Conservation (phyloP, 139 green algal species). For the Chlamydomonas sp. region DNA sequence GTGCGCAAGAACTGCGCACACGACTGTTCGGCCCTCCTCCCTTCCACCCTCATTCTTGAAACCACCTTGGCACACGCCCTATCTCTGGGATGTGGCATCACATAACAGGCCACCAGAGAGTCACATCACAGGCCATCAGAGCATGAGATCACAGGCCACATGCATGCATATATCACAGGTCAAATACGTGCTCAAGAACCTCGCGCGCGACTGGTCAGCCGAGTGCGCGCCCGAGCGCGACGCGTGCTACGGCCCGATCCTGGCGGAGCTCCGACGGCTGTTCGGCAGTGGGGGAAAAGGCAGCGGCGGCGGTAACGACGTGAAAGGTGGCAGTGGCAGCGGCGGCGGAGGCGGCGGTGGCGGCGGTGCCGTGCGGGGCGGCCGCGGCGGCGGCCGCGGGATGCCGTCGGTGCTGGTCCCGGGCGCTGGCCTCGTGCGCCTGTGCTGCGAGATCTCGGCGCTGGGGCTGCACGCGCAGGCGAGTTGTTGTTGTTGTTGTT, state of each 20-base stretch:
- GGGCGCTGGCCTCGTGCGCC: constrained; percentile 75
- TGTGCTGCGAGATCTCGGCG: constrained; percentile 64
- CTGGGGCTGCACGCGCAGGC: constrained; percentile 45
- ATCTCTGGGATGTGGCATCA: neutral
- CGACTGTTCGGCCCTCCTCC: too few relatives aligned
- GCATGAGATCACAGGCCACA: neutral
- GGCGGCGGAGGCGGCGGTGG: neutral
- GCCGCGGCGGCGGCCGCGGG: too few relatives aligned
- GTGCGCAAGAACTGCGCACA: neutral
- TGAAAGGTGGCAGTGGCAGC: neutral
- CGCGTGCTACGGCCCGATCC: constrained; percentile 63
- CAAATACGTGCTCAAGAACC: constrained; percentile 88
- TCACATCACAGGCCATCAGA: neutral
- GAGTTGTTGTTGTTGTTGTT: too few relatives aligned
- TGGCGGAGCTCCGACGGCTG: constrained; percentile 35
- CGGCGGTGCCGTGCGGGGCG: neutral
- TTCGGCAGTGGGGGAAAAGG: constrained; percentile 21
- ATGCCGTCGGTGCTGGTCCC: constrained; percentile 72
- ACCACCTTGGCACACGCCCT: too few relatives aligned
- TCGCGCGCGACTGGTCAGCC: constrained; percentile 75
- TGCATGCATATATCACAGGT: constrained; percentile 26
- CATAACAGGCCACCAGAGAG: neutral
- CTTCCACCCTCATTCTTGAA: too few relatives aligned
- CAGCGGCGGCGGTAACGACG: neutral
- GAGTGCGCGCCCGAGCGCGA: constrained; percentile 69